Base-by-base conservation (phyloP, 78 protist species). In the Chrysochromulina parva region DNA sequence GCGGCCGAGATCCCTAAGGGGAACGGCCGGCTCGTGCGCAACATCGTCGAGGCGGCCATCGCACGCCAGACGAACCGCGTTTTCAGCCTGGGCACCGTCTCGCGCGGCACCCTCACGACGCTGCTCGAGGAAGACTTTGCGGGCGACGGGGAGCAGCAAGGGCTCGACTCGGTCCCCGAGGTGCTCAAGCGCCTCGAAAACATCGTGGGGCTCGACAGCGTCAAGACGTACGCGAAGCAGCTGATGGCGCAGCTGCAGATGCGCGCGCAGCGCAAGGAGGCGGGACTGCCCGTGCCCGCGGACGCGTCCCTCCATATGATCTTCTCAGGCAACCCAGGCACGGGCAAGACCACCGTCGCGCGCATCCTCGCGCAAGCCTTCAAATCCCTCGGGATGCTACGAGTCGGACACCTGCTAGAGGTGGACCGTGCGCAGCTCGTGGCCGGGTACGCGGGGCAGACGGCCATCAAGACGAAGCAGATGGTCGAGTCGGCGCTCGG, bases 301-400 rank as follows among this genome's bases (percentile, higher is more conserved):
- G 85, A 38, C 57, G 1, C 78, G n/a, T 76, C 92, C 28, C 48
- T 89, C 54, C 92, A 89, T 74, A 76, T 89, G 92, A 11, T 89
- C 62, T 89, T 89, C 62, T 38, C 58, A 3, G 92, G 92, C 58
- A 90, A 90, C 82, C 94, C 94, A 28, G 94, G 94, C 22, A 90
- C 94, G 0, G 94, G 94, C 62, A 93, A 93, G 91, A 93, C 94
- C 16, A 89, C 91, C 7, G 80, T 90, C 19, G 94, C 94, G n/a
- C 81, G 94, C 3, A 76, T 66, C 28, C 7, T 93, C 60, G 94
- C 81, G 6, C 3, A 1, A 11, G 2, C 82, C 52, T 47, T 65
- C 76, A 60, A 55, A 58, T 58, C 62, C 13, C 13, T 58, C 62
- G 24, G 13, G 24, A 58, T 58, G 62, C 24, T 58, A 58, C 62